Percentiles rank a stretch among this genome's conserved stretches.
Conservation (phyloP, 2,329 filamentous ascomycete genomes). For the Xylaria sp. region DNA sequence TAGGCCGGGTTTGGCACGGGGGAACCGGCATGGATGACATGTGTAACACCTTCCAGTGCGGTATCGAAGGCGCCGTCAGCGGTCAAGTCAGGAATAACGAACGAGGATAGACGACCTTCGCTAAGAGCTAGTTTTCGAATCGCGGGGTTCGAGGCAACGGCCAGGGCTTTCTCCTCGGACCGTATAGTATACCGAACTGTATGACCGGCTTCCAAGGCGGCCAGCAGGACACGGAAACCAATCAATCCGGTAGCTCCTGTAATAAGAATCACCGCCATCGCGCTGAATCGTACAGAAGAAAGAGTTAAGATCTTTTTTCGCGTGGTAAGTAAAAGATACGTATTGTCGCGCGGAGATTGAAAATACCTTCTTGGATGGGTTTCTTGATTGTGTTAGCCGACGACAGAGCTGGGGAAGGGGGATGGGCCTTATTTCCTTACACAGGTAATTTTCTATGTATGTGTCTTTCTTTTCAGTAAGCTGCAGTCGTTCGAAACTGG, state of each 20-base stretch:
- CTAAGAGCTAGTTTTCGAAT: slow-evolving; percentile 30
- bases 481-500: too few relatives aligned
- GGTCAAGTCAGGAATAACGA: slow-evolving; percentile 42
- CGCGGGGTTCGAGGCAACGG: slow-evolving; percentile 41
- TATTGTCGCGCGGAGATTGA: too few relatives aligned
- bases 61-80: slow-evolving; percentile 42
- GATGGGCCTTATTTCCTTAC: too few relatives aligned
- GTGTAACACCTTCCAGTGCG: slow-evolving; percentile 40
- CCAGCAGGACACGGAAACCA: slow-evolving; percentile 45
- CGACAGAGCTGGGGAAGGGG: too few relatives aligned
- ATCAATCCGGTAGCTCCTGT: slow-evolving; percentile 45
- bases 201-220: slow-evolving; percentile 40
- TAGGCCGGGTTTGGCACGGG: slow-evolving; percentile 38
- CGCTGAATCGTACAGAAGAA: neutral
- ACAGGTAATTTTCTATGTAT: too few relatives aligned
- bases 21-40: slow-evolving; percentile 43
- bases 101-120: slow-evolving; percentile 36
- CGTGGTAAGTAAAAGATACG: too few relatives aligned
- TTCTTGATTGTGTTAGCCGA: too few relatives aligned
- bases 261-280: slow-evolving; percentile 39
- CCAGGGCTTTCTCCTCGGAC: slow-evolving; percentile 41
- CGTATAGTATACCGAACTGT: slow-evolving; percentile 43
- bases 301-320: too few relatives aligned
- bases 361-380: too few relatives aligned
- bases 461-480: too few relatives aligned